Evolutionary conservation across 768 basidiomycete genomes (phyloP), one percentile per base, ranked within the genome.

Genomic region (Gyrodon lividus): DNA sequence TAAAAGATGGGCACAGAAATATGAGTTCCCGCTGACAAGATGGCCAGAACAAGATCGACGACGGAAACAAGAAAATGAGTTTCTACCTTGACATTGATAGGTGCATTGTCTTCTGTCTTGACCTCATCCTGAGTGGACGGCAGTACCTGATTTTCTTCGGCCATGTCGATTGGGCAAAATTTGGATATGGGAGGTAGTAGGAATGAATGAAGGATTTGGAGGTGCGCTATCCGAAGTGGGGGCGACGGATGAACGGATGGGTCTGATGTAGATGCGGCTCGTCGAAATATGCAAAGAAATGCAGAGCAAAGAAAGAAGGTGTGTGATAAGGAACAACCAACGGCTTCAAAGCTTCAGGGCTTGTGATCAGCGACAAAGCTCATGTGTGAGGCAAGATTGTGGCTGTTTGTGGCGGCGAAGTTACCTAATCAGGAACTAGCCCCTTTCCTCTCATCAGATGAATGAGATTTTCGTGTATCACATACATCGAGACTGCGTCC

Each of bases 71-170:
- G 33, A 23, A 24, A 20, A 16, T n/a, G 23, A 8, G 19, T 30
- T 60, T 77, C 43, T 54, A 88, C 89, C 80, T 87, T 90, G 69
- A 91, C 82, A 63, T 89, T 90, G 65, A 91, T 90, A 30, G 88
- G 79, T 13, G 78, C 72, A 58, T 82, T 81, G 8, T 76, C 68
- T 56, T 83, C 84, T 20, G 67, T 28, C 68, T 88, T 86, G 53
- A 78, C 67, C 17, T 77, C 75, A 6, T 71, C 65, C 45, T 78
- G 73, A 37, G 65, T 65, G 42, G 59, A 59, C 20, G 59, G 54
- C 34, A 45, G 58, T 37, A 72, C 72, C 38, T 73, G 73, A 20
- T 76, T 72, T 51, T 76, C 69, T 58, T 85, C 83, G 64, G 83
- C 80, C 83, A 86, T 86, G 23, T 20, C 31, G 14, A 30, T 24